Base-by-base conservation (phyloP, 768 basidiomycete species). In the Steccherinum ochraceum region DNA sequence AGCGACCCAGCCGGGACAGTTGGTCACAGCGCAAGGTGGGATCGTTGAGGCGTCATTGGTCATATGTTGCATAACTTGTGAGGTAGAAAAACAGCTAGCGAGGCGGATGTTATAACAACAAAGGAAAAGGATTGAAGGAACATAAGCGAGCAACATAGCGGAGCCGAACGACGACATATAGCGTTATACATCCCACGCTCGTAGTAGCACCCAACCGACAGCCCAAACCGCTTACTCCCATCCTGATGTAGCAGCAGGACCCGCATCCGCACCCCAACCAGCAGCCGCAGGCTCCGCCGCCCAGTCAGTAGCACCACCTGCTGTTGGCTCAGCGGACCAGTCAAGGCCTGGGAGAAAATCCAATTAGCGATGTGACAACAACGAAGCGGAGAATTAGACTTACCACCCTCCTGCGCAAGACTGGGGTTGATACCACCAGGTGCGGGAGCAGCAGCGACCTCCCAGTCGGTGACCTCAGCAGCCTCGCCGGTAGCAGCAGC, bases 321-420 rank as follows among this genome's bases (percentile, higher is more conserved):
- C 70, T 51, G 77, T 64, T 42, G 91, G 83, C 66, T 93, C 93
- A 53, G 92, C 91, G 61, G 90, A 72, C 93, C 93, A 96, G 75
- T 95, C 93, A 62, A 94, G 83, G 65, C 77, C 84, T 83, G 56
- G 3, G 53, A 57, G 30, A 25, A 12, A 53, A 46, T 52, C 57
- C 44, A 18, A 40, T 23, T 11, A 3, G 11, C 19, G 27, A 35
- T 11, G 21, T 23, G 3, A 12, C 3, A 21, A 46, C 13, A 45
- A 53, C 46, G 52, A 50, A 45, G 16, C 25, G 19, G 4, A 45
- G 48, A 20, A 40, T 46, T 24, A 40, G n/a, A 61, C 66, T 56
- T 56, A 74, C 74, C 72, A 71, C 80, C 80, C 46, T 82, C 81
- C 52, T 77, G 74, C 25, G 76, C 71, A 64, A 92, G 72, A 45